Conservation (phyloP, 2,329 filamentous ascomycete genomes). For the Penicillium polonicum region DNA sequence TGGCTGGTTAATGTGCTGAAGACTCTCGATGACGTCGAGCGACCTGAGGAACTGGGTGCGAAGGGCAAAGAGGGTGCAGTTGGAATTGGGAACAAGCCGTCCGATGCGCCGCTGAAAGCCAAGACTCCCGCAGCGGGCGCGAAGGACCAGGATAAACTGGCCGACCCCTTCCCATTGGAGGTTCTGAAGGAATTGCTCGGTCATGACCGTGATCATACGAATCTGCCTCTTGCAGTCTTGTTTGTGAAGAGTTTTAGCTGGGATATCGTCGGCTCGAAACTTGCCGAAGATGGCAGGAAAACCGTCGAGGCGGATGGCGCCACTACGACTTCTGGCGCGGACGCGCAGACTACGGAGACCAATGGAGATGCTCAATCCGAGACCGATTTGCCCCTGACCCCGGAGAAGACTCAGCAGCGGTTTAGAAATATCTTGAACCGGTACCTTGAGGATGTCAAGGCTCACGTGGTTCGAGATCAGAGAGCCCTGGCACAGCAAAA, state of each 20-base stretch:
- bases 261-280: conserved; percentile 84
- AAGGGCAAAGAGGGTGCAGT: conserved; percentile 55
- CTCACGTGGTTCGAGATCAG: conserved; percentile 85
- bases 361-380: conserved; percentile 42
- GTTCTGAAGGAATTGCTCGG: conserved; percentile 96
- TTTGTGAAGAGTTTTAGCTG: conserved; percentile 96
- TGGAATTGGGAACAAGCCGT: conserved; percentile 43
- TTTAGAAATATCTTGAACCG: conserved; percentile 82
- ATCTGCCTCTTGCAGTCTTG: conserved; percentile 84
- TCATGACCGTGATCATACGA: conserved; percentile 87
- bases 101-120: conserved; percentile 61
- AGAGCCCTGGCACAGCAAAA: conserved; percentile 83
- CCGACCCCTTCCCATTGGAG: conserved; percentile 92
- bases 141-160: conserved; percentile 62
- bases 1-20: conserved; percentile 89
- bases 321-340: conserved; percentile 52
- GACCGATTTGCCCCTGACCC: conserved; percentile 71
- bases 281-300: conserved; percentile 74
- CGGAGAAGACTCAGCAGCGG: conserved; percentile 74
- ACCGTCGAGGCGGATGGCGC: conserved; percentile 77
- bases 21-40: conserved; percentile 70
- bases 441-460: conserved; percentile 91
- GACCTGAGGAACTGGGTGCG: conserved; percentile 59
- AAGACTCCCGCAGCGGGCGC: conserved; percentile 54
- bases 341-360: conserved; percentile 50